Evolutionary conservation across 306 rosid genomes (phyloP).

Genomic region (Trichosanthes cucumerina): DNA sequence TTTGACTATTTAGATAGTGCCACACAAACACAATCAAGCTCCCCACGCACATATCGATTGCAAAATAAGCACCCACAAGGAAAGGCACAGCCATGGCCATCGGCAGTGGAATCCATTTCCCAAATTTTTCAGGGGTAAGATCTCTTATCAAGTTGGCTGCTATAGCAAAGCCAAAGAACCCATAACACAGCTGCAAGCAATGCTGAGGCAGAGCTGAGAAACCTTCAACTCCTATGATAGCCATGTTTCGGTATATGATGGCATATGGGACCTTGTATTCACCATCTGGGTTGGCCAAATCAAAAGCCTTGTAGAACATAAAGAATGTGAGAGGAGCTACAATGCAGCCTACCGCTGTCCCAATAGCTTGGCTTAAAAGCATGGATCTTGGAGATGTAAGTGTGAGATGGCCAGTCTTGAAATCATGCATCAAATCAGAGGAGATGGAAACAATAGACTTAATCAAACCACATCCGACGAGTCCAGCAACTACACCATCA

Average conservation of each 20-base stretch:
- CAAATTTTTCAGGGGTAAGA: conserved; percentile 34
- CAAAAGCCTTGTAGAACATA: conserved; percentile 87
- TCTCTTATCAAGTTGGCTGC: conserved; percentile 72
- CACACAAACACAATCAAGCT: conserved; percentile 69
- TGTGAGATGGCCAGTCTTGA: conserved; percentile 90
- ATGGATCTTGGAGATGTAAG: conserved; percentile 88
- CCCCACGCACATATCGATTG: conserved; percentile 89
- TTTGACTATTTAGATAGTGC: conserved; percentile 40
- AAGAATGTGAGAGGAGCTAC: conserved; percentile 87
- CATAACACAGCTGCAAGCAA: conserved; percentile 82
- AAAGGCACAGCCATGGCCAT: conserved; percentile 99
- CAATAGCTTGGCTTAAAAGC: conserved; percentile 91
- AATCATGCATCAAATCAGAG: conserved; percentile 93
- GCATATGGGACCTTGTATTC: conserved; percentile 96
- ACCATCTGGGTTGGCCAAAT: conserved; percentile 74
- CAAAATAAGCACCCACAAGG: conserved; percentile 87
- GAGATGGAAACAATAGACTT: conserved; percentile 91
- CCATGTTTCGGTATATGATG: conserved; percentile 90
- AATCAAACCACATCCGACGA: conserved; percentile 86
- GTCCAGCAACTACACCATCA: conserved; percentile 88
- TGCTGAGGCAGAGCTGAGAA: conserved; percentile 81
- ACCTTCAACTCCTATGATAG: conserved; percentile 82
- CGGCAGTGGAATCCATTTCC: conserved; percentile 79
- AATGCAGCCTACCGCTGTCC: conserved; percentile 81
- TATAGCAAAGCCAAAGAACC: conserved; percentile 64